Conservation (phyloP, 495 filamentous ascomycete genomes). For the Elasticomyces elasticus region DNA sequence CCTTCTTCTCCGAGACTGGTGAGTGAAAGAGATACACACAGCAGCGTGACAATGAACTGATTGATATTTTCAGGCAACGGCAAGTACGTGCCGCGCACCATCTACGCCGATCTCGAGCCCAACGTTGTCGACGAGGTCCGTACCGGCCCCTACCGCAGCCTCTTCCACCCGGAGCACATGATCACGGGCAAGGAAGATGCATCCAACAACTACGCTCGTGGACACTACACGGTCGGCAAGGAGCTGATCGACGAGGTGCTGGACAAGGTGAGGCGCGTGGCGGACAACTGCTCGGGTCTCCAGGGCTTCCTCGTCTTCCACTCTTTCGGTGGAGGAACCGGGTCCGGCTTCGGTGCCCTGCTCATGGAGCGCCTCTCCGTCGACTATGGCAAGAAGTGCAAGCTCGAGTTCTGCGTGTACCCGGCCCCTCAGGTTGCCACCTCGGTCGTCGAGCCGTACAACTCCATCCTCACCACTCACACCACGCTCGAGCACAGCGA, state of each 20-base stretch:
- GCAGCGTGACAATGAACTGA: slow-evolving; percentile 1
- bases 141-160: slow-evolving; percentile 86
- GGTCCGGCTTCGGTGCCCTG: slow-evolving; percentile 95
- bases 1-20: slow-evolving; percentile 99
- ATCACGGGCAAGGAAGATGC: slow-evolving; percentile 99
- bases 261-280: slow-evolving; percentile 90
- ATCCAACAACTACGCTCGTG: slow-evolving; percentile 98
- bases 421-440: slow-evolving; percentile 93
- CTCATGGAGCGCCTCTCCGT: slow-evolving; percentile 95
- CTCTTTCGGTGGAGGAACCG: slow-evolving; percentile 97
- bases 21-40: slow-evolving; percentile 22
- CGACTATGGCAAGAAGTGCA: slow-evolving; percentile 99
- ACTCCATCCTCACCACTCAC: slow-evolving; percentile 97
- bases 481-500: slow-evolving; percentile 98
- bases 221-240: slow-evolving; percentile 98
- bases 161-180: slow-evolving; percentile 98
- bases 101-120: slow-evolving; percentile 99
- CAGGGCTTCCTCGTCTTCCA: slow-evolving; percentile 99
- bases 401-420: slow-evolving; percentile 98
- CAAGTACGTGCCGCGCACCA: slow-evolving; percentile 97
- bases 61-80: slow-evolving; percentile 66
- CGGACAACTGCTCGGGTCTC: slow-evolving; percentile 93
- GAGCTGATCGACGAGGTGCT: slow-evolving; percentile 95
- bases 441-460: slow-evolving; percentile 97
- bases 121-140: slow-evolving; percentile 99